These are phyloP conservation scores for Astragalus membranaceus DNA, from an alignment of 306 rosid species.

Conservation along the genomic window DNA sequence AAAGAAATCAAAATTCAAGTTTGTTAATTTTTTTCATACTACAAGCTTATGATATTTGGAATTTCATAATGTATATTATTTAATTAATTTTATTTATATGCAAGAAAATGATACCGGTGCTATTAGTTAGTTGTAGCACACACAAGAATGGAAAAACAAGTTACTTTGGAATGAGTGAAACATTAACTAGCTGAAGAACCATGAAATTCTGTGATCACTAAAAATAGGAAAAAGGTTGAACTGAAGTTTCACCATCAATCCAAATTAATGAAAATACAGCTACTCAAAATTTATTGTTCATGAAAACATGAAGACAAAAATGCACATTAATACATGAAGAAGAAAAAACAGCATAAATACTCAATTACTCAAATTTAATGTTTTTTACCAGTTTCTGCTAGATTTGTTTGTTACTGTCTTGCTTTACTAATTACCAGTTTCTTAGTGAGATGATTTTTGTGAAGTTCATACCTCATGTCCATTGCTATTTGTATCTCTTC, in stretches of 20 bases:
- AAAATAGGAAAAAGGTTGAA: conserved; percentile 11
- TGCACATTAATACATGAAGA: background rate
- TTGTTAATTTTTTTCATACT: background rate
- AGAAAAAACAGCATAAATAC: background rate
- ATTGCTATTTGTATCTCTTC: conserved; percentile 80
- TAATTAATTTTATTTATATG: background rate
- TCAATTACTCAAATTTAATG: background rate
- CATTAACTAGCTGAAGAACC: conserved; percentile 16
- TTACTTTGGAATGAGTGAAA: conserved; percentile 30
- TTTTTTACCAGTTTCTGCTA: background rate
- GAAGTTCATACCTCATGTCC: conserved; percentile 83
- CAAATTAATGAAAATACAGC: conserved; percentile 4
- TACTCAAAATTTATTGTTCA: background rate
- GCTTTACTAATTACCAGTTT: too few relatives aligned
- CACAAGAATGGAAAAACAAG: background rate
- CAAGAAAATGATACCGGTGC: too few relatives aligned
- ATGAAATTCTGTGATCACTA: conserved; percentile 32
- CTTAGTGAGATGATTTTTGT: background rate
- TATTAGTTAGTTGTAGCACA: conserved; percentile 15
- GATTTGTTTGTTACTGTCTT: background rate
- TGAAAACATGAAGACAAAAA: background rate
- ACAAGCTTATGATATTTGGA: background rate
- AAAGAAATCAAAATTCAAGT: background rate
- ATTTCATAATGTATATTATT: background rate
- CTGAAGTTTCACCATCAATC: conserved; percentile 10